Evolutionary conservation across 257 asterid genomes (phyloP), one percentile per base, ranked within the genome.

Genomic region (Capsicum pubescens): DNA sequence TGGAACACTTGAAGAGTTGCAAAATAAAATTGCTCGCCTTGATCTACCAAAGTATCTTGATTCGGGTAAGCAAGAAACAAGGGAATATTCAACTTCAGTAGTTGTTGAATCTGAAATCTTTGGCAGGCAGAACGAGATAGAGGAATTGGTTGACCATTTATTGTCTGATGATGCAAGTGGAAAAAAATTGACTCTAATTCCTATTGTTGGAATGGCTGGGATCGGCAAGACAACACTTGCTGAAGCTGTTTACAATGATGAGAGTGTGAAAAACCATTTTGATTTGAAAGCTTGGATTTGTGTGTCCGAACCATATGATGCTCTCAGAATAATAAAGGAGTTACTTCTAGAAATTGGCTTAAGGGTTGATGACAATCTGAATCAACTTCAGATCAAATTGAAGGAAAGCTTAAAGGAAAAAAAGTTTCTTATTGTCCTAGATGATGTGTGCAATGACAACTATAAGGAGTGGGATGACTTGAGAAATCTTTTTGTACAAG

Each of bases 391-490:
- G 15, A 3, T 61, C 44, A 82, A 59, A 26, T 36, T 85, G 32
- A 63, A 60, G 52, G 86, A 82, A 8, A 82, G 8, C 32, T 13
- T 85, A 14, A 16, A 32, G 2, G 81, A 67, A 1, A 26, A 39
- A 35, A 63, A 55, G 21, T 71, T 85, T 52, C 61, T 85, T 5
- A 9, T 85, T 44, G 85, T 85, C 54, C 7, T 85, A 0, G 88
- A 85, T 82, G 86, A 85, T 61, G 21, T 85, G 14, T 85, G 88
- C 85, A 63, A 71, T 74, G 74, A 85, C 0, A 32, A 61, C 7
- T 52, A 42, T 42, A 35, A 0, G 63, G 48, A 44, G 48, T 44
- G 48, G 48, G 48, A 44, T 44, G 48, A 6, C 7, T 44, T 44
- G 48, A 44, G 48, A 44, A 44, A 44, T 44, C 48, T 44, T 44